Base-by-base conservation (phyloP, 2,329 filamentous ascomycete genomes). In the Epichloe glyceriae region DNA sequence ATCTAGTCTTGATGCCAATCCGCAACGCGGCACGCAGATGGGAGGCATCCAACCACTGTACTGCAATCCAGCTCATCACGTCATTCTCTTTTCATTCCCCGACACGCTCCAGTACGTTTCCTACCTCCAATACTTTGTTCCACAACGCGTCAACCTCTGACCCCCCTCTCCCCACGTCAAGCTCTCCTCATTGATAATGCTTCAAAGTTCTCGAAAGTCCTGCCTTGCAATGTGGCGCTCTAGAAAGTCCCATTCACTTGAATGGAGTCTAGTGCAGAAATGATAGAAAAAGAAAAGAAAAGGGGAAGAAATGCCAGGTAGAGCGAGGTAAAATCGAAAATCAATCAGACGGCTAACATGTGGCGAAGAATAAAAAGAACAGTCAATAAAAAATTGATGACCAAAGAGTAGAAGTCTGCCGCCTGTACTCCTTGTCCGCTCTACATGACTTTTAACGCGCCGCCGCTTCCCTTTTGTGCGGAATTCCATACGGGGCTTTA, bases 371-470 rank as follows among this genome's bases (percentile, higher is more conserved):
- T 53, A 54, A 40, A 49, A 52, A 49, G 35, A 54, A 51, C 51
- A 57, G 58, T 56, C 56, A 52, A 51, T 46, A 50, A 58, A 54
- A 60, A 49, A 19, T 44, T 50, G 44, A 59, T 53, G 60, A 56
- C 50, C 50, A 44, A 49, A 45, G 52, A 47, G 34, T 50, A 51
- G 52, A 54, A 55, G 53, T 57, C 60, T 57, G 56, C 63, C 65
- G 60, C 64, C 65, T 64, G 61, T 64, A 68, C 64, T 67, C 66
- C 65, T 62, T 60, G 58, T 60, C 61, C 63, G 66, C 62, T 67
- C 66, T 69, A 69, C 67, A 69, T 69, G 67, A 69, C 55, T 68
- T 69, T 67, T 66, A 57, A 54, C 54, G 62, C 56, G 62, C 66
- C 64, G 56, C 60, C 61, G 62, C 61, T 60, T 58, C 58, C 57